A percentile compares a stretch with the other conserved stretches of the same genome.
These are phyloP conservation scores for Neophaeococcomyces aloes DNA, from an alignment of 2,329 filamentous ascomycete genomes.

Conservation along the genomic window DNA sequence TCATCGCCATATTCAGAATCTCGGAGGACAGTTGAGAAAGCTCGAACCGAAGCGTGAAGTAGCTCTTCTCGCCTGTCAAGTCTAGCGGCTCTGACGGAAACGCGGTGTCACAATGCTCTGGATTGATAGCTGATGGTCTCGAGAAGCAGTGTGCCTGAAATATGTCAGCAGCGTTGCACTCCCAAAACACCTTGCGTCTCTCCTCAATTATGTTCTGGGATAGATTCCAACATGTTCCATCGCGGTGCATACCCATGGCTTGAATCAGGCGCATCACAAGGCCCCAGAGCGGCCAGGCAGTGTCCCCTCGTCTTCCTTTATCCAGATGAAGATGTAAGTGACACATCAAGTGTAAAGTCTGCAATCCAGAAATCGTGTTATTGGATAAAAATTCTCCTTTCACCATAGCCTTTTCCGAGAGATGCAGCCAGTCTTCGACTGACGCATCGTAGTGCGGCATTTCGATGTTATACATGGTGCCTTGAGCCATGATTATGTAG, in stretches of 20 bases:
- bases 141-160: constrained; percentile 12
- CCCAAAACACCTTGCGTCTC: constrained; percentile 11
- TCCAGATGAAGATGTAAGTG: constrained; percentile 9
- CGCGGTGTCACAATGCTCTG: constrained; percentile 12
- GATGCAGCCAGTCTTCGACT: constrained; percentile 9
- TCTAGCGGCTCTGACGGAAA: constrained; percentile 7
- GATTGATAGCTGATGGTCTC: constrained; percentile 9
- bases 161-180: constrained; percentile 10
- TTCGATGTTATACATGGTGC: constrained; percentile 12
- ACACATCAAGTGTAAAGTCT: constrained; percentile 9
- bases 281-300: constrained; percentile 10
- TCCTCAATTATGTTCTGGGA: constrained; percentile 9
- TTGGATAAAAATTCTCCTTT: constrained; percentile 11
- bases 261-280: constrained; percentile 10
- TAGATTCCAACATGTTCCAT: constrained; percentile 10
- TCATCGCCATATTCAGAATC: constrained; percentile 11
- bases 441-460: constrained; percentile 9
- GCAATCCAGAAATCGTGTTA: constrained; percentile 9
- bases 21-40: constrained; percentile 11
- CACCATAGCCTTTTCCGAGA: constrained; percentile 9
- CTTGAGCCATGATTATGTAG: constrained; percentile 10
- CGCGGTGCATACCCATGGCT: constrained; percentile 12
- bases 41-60: constrained; percentile 9
- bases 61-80: constrained; percentile 10
- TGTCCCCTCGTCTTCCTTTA: constrained; percentile 9